Evolutionary conservation across 352 stramenopile genomes (phyloP), one percentile per base, ranked within the genome.

Genomic region (Phytophthora crassamura): DNA sequence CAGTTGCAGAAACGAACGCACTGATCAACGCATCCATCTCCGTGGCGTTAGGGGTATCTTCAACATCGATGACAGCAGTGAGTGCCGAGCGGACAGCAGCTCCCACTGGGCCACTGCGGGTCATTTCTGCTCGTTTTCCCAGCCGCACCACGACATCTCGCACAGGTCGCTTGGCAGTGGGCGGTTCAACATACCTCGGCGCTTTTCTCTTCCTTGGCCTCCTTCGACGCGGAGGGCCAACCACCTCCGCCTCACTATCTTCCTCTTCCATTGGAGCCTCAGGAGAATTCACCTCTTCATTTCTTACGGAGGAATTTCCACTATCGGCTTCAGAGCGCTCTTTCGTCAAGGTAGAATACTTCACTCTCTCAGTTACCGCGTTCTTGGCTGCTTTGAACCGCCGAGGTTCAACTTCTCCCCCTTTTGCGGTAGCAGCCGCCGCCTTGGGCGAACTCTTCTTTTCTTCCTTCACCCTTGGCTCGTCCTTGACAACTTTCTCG

Each of bases 101-200:
- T 18, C 52, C 52, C 4, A 59, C 39, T 7, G 4, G 9, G n/a
- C 38, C 40, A 42, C 25, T 39, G 4, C 38, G 52, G 39, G 8
- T 38, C 52, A 50, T 59, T 8, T 59, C 52, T 14, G 30, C 25
- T 25, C 52, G 18, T n/a, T 49, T 59, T 41, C 41, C 39, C 14
- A 59, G 22, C 12, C 36, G 52, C 20, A 49, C 15, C 8, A 59
- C 28, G 12, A 59, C 52, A 33, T 41, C 40, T 33, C 15, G 40
- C 16, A 40, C 52, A 50, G 16, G 3, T 32, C 16, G 15, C 11
- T 48, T 59, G 2, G 34, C 18, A 35, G 32, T 3, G 9, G 12
- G 12, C 32, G 36, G 36, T 10, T 4, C 39, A 18, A 49, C 42
- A 9, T 30, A n/a, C 18, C 7, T 59, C 18, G 38, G 52, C 16